Evolutionary conservation across 2,329 filamentous ascomycete genomes (phyloP), one percentile per base, ranked within the genome.

Genomic region (Gnomoniopsis smithogilvyi): DNA sequence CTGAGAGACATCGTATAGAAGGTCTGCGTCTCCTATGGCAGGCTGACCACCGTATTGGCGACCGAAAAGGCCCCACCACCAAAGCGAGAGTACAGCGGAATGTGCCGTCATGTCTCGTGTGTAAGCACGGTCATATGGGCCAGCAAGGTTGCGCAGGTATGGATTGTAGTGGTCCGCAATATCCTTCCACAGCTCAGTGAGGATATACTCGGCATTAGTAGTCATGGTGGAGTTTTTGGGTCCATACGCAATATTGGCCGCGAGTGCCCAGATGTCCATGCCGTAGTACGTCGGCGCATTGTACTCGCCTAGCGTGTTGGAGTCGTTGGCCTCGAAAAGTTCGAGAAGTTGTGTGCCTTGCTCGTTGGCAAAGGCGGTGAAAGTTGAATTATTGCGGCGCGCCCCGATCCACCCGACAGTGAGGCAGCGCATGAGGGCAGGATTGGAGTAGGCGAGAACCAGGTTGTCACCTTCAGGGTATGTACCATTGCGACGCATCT

Each of bases 11-110:
- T 78, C 76, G 58, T 71, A 78, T 1, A 73, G 63, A n/a, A 78
- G 65, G 56, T 78, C 76, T 3, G 65, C 56, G 34, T 78, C 73
- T 7, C 71, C 67, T 54, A 72, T 72, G 36, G 69, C 70, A 2
- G 74, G 72, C 26, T 73, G 68, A 0, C 73, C 73, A 0, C 73
- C 73, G 49, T 70, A 70, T 3, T 72, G 70, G 45, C 73, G 70
- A 0, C 76, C 76, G 54, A 71, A 77, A 11, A 78, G 63, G 4
- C 73, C 72, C 76, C 76, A 79, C 67, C 71, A 75, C 62, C 72
- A 76, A 54, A 76, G 66, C 12, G 71, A 70, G n/a, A 78, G 62
- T 43, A 78, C 73, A 0, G 74, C 67, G 1, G 72, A 74, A 60
- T 78, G 74, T 6, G 66, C 66, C 1, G 73, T 73, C 61, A 74